Evolutionary conservation across 2,329 filamentous ascomycete species (phyloP).

Genomic region (Colletotrichum filicis): DNA sequence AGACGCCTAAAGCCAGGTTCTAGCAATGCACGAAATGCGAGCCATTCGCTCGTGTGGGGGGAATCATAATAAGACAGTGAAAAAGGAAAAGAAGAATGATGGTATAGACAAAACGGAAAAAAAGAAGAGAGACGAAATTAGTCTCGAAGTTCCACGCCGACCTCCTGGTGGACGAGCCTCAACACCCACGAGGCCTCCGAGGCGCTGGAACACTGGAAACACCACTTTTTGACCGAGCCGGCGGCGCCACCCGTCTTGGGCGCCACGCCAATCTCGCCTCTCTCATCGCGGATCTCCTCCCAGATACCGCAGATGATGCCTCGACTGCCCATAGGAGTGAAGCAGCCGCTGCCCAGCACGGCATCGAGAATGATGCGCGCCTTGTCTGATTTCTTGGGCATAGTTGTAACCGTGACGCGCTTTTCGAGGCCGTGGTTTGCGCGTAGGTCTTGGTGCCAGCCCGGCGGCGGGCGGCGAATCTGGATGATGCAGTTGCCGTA

Average conservation of each 20-base stretch:
- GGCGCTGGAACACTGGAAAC: conserved; percentile 67
- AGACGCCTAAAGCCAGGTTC: conserved; percentile 10
- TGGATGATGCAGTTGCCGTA: conserved; percentile 86
- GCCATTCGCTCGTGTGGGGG: conserved; percentile 19
- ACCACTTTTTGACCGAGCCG: conserved; percentile 71
- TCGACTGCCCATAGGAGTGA: conserved; percentile 83
- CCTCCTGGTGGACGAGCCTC: conserved; percentile 67
- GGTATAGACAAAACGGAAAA: conserved; percentile 6
- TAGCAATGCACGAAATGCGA: conserved; percentile 16
- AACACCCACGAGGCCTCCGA: conserved; percentile 67
- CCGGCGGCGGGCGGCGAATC: conserved; percentile 79
- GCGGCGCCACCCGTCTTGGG: conserved; percentile 62
- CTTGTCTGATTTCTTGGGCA: conserved; percentile 69
- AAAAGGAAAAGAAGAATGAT: neutral
- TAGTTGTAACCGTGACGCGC: conserved; percentile 81
- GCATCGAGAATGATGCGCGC: conserved; percentile 81
- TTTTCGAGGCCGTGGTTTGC: conserved; percentile 80
- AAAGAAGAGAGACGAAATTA: conserved; percentile 35
- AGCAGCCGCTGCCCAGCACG: conserved; percentile 84
- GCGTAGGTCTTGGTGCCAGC: conserved; percentile 67
- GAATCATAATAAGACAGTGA: conserved; percentile 25
- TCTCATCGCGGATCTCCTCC: conserved; percentile 77
- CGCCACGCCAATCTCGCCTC: conserved; percentile 64
- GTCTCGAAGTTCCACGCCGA: conserved; percentile 60
- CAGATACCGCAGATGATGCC: conserved; percentile 92